These are phyloP conservation scores for Pichia scutulata DNA, from an alignment of 805 yeast genomes.

Conservation along the genomic window DNA sequence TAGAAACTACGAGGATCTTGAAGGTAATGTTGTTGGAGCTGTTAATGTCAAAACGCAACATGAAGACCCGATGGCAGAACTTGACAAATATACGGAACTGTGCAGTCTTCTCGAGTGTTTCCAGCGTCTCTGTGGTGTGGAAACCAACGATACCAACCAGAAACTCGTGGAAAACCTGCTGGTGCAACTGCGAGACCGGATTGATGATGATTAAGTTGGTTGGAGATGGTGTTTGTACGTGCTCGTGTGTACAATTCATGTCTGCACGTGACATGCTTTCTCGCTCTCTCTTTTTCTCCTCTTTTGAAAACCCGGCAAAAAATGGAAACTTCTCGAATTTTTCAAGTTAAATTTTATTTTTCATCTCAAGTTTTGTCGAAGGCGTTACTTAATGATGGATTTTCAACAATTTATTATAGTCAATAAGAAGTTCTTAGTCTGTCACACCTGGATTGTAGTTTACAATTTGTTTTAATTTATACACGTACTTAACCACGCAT, in stretches of 20 bases:
- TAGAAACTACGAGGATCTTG: slow-evolving; percentile 20
- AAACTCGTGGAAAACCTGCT: slow-evolving; percentile 48
- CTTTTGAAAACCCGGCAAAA: neutral
- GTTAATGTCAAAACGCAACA: neutral
- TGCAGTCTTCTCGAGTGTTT: slow-evolving; percentile 45
- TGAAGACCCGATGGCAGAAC: neutral
- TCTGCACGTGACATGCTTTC: neutral
- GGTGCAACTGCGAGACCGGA: slow-evolving; percentile 2
- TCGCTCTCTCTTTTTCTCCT: no score
- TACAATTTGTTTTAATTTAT: neutral
- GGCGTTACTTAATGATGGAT: neutral
- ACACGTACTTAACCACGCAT: neutral
- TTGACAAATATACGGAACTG: neutral
- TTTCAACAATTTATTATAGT: no score
- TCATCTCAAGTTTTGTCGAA: neutral
- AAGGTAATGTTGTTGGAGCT: slow-evolving; percentile 11
- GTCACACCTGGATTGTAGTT: neutral
- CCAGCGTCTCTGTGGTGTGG: slow-evolving; percentile 46
- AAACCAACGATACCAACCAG: slow-evolving; percentile 49
- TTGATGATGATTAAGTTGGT: neutral
- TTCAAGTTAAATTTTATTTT: neutral
- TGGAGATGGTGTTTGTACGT: no score
- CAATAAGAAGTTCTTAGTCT: no score
- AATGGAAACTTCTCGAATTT: slow-evolving; percentile 1
- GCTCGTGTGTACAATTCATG: no score